Evolutionary conservation across 768 basidiomycete genomes (phyloP), one percentile per base, ranked within the genome.

Genomic region (Sistotremastrum suecicum): DNA sequence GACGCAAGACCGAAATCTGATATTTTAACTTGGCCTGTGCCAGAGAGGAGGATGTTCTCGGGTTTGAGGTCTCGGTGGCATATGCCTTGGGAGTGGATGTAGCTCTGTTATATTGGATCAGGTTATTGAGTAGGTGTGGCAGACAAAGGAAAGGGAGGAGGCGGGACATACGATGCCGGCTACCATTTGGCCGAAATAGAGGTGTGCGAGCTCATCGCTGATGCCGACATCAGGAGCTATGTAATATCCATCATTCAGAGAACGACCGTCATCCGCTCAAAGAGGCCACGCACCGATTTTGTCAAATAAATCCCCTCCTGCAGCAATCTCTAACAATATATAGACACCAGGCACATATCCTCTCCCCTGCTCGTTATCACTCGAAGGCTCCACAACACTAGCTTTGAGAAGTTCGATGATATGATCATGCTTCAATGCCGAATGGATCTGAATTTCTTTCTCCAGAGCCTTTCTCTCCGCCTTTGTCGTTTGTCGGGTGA

Each of bases 21-120:
- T 44, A 99, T 82, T 59, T 97, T 97, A 51, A 99, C 77, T 5
- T 76, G 68, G 42, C 92, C 92, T 2, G 79, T 76, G 0, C 74
- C 76, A 49, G 90, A 83, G 0, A 99, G 73, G 3, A 99, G 74
- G 11, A 97, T 60, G 53, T 99, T 99, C 60, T 99, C 95, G 0
- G 95, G 95, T 58, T 99, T 99, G 45, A 99, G 71, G 55, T 99
- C 95, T 35, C 95, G 78, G 58, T 99, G 95, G 54, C 88, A 92
- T 12, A 99, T 83, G 2, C 95, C 95, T 64, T 88, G 78, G 5
- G 57, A 60, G 56, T 97, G 92, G 32, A 97, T 82, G 61, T 85
- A 94, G 32, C 71, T 67, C 90, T 94, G 45, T 3, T 30, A 9
- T 10, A 7, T 8, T 6, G 9, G 6, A 20, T 33, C 39, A 37